Evolutionary conservation across 2,329 filamentous ascomycete genomes (phyloP), one percentile per base, ranked within the genome.

Genomic region (Pyrenochaeta sp.): DNA sequence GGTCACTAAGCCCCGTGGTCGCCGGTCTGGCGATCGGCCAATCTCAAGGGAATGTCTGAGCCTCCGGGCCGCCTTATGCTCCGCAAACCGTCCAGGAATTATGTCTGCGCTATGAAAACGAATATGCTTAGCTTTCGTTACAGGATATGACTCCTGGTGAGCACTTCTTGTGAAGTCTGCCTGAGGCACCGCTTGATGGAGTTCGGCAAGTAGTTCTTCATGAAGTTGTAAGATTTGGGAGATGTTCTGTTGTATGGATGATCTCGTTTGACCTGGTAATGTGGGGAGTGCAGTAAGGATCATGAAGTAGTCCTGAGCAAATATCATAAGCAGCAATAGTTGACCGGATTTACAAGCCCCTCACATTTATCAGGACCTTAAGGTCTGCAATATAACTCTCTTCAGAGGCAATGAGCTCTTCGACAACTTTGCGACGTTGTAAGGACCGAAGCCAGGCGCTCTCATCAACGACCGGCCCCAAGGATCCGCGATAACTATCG

Each of bases 381-480:
- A 98, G 78, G 69, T 97, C 94, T 15, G 89, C 87, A 67, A 98
- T 89, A 74, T 98, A 98, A 69, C 90, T 88, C 73, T 95, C 91
- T 76, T 98, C 95, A 0, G 93, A 96, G 55, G 81, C 85, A 59
- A 97, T 87, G 50, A 98, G 81, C 78, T 98, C 95, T 72, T 95
- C 91, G 36, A 98, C 79, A 39, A 96, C 88, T 61, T 89, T 88
- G 13, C 92, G 87, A 59, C 95, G 87, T 69, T 93, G 90, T 22
- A 91, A 78, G 1, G 92, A 87, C 52, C 93, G 87, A 64, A 88
- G 85, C 42, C 86, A 85, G n/a, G 90, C 88, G 30, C 84, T 88
- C 56, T 89, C 85, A 65, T 97, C 92, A 10, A 88, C 74, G 12
- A 80, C 73, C 15, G 80, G 78, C 12, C 78, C 81, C 19, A 81